These are phyloP conservation scores for Noccaea caerulescens DNA, from an alignment of 345 rosid species.

Conservation along the genomic window DNA sequence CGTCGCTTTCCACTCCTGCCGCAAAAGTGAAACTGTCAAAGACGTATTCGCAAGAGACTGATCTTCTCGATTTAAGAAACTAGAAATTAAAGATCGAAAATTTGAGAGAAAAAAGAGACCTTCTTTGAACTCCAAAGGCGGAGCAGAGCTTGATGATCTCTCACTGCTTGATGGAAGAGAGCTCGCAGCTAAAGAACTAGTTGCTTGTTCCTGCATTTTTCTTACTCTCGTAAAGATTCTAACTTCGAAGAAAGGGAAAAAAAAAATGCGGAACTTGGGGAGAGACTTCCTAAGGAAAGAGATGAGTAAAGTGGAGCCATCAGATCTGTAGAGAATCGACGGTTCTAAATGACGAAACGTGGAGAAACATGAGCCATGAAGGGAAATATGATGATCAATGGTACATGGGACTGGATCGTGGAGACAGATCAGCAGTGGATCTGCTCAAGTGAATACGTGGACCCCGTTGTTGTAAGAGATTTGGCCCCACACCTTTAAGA, in stretches of 20 bases:
- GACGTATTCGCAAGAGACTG: not conserved
- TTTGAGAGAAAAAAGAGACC: constrained; percentile 45
- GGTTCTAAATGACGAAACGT: constrained; percentile 38
- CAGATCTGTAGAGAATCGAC: constrained; percentile 45
- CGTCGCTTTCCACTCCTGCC: constrained; percentile 88
- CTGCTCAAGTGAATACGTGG: constrained; percentile 13
- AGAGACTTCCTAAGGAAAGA: not conserved
- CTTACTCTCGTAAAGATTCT: not conserved
- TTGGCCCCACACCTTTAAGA: no score
- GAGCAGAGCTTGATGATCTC: constrained; percentile 88
- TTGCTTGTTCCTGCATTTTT: constrained; percentile 74
- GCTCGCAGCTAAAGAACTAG: constrained; percentile 75
- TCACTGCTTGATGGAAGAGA: constrained; percentile 88
- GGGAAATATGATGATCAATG: constrained; percentile 45
- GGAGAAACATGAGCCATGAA: constrained; percentile 52
- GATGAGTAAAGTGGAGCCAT: constrained; percentile 35
- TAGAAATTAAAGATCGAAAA: not conserved
- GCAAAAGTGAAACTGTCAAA: not conserved
- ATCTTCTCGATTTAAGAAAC: not conserved
- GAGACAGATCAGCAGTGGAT: constrained; percentile 25
- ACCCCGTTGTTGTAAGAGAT: constrained; percentile 1
- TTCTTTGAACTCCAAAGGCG: constrained; percentile 78
- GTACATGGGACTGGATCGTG: constrained; percentile 45
- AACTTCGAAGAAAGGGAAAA: constrained; percentile 32
- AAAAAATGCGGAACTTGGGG: constrained; percentile 56